Evolutionary conservation across 2,329 filamentous ascomycete species (phyloP).

Genomic region (Lojkania enalia): DNA sequence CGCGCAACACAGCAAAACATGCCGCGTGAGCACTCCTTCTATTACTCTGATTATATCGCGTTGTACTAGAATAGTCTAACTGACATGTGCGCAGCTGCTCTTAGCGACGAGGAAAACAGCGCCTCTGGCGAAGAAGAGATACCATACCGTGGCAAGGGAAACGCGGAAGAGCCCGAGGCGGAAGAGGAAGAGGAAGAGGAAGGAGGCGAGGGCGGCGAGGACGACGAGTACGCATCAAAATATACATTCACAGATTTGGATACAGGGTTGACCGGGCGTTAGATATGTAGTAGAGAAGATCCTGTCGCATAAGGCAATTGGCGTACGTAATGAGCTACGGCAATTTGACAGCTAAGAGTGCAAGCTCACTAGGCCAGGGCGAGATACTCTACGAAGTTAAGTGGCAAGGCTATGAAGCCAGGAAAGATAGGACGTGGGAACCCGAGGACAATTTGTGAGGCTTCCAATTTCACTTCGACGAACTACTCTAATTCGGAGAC

Average conservation of each 20-base stretch:
- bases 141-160: conserved; percentile 26
- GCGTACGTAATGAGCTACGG: conserved; percentile 20
- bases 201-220: conserved; percentile 27
- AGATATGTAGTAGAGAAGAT: conserved; percentile 79
- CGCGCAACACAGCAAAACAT: conserved; percentile 26
- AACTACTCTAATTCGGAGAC: background rate
- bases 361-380: conserved; percentile 21
- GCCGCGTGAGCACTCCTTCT: conserved; percentile 38
- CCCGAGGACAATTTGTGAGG: conserved; percentile 71
- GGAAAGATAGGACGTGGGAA: conserved; percentile 76
- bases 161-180: conserved; percentile 9
- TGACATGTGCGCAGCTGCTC: conserved; percentile 39
- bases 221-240: conserved; percentile 48
- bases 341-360: background rate
- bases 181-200: conserved; percentile 26
- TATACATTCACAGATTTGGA: background rate
- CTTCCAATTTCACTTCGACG: background rate
- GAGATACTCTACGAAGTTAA: conserved; percentile 68
- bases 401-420: conserved; percentile 77
- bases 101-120: conserved; percentile 44
- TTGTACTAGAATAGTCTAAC: no score
- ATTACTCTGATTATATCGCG: no score
- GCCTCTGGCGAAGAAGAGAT: conserved; percentile 36
- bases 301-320: conserved; percentile 63
- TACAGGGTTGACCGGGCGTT: conserved; percentile 29